Evolutionary conservation across 768 basidiomycete species (phyloP).

Genomic region (Suillus sp.): DNA sequence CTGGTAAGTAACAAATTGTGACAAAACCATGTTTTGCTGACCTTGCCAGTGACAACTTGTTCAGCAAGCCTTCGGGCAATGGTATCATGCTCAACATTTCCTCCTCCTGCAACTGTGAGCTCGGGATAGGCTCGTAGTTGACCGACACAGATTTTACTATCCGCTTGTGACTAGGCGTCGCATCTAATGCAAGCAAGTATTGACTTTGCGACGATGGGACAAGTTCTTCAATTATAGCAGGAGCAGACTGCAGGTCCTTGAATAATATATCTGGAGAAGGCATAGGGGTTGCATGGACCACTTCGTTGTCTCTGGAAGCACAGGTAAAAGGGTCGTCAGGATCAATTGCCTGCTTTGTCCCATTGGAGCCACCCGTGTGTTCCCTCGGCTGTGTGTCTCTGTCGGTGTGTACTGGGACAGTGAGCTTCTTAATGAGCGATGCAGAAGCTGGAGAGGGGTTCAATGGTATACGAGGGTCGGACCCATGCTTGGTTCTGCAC

Average conservation of each 20-base stretch:
- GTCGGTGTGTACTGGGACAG: neutral
- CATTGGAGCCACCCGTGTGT: neutral
- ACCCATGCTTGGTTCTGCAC: neutral
- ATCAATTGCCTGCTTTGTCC: neutral
- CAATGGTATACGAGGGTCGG: neutral
- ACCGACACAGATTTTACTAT: slow-evolving; percentile 19
- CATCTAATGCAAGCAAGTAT: slow-evolving; percentile 33
- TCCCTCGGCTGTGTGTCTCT: neutral
- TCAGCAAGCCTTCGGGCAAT: neutral
- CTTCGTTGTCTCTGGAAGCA: neutral
- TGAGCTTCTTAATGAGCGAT: neutral
- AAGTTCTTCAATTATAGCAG: slow-evolving; percentile 14
- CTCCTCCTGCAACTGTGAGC: slow-evolving; percentile 38
- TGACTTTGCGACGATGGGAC: slow-evolving; percentile 36
- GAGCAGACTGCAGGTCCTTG: neutral
- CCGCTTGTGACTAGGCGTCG: slow-evolving; percentile 40
- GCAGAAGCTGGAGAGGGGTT: neutral
- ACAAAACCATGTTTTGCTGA: slow-evolving; percentile 12
- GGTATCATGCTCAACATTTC: slow-evolving; percentile 21
- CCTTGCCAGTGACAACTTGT: slow-evolving; percentile 15
- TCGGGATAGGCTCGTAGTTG: slow-evolving; percentile 21
- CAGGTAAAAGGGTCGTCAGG: slow-evolving; percentile 7
- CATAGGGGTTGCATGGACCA: neutral
- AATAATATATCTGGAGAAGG: neutral
- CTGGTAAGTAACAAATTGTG: slow-evolving; percentile 16